These are phyloP conservation scores for Phytophthora brassicae DNA, from an alignment of 352 stramenopile genomes.

Conservation along the genomic window DNA sequence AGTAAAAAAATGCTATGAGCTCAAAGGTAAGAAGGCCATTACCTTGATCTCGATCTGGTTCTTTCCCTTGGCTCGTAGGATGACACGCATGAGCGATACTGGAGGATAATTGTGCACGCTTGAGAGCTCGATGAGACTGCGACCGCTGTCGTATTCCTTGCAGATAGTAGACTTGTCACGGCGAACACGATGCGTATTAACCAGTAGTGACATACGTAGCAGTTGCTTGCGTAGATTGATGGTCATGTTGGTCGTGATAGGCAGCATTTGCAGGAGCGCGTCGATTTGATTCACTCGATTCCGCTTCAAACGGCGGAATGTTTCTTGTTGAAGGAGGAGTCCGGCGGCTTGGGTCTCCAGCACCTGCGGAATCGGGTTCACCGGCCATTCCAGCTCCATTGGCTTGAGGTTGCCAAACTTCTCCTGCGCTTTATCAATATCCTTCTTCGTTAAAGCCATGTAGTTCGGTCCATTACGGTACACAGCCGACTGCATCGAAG, in stretches of 20 bases:
- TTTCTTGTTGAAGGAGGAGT: slow-evolving; percentile 82
- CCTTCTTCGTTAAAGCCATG: slow-evolving; percentile 47
- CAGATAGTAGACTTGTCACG: slow-evolving; percentile 58
- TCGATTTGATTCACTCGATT: slow-evolving; percentile 84
- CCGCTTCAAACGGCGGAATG: slow-evolving; percentile 81
- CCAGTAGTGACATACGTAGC: slow-evolving; percentile 80
- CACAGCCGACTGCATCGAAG: slow-evolving; percentile 74
- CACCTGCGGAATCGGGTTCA: slow-evolving; percentile 77
- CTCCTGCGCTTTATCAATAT: slow-evolving; percentile 45
- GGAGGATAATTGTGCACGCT: slow-evolving; percentile 79
- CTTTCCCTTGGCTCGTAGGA: slow-evolving; percentile 66
- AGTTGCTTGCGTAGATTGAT: slow-evolving; percentile 86
- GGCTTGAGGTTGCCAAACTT: slow-evolving; percentile 71
- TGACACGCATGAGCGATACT: slow-evolving; percentile 83
- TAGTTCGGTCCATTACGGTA: slow-evolving; percentile 67
- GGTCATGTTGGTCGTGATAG: slow-evolving; percentile 87
- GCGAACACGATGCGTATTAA: slow-evolving; percentile 85
- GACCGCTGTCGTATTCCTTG: slow-evolving; percentile 70
- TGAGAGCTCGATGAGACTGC: slow-evolving; percentile 78
- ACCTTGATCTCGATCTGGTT: slow-evolving; percentile 66
- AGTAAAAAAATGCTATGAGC: neutral
- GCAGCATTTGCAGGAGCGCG: slow-evolving; percentile 78
- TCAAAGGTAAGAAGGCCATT: neutral
- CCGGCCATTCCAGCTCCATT: slow-evolving; percentile 64
- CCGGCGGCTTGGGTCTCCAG: slow-evolving; percentile 82